phyloP scores from a whole-genome alignment of 2,329 filamentous ascomycete genomes.

The Fusarium clavum region DNA sequence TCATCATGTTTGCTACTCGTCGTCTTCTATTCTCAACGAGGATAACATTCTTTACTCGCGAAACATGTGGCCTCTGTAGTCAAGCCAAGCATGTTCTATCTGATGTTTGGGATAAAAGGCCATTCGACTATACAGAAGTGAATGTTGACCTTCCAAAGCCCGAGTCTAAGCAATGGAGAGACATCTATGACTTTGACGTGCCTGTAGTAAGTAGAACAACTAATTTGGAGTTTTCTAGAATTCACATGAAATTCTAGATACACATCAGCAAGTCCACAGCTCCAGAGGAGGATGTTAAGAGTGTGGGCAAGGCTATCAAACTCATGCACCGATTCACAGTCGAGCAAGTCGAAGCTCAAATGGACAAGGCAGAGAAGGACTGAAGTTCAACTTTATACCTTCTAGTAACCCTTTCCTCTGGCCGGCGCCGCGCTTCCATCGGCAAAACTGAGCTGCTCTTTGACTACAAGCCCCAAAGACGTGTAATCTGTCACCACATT shows the following conservation, averaged over 20 bases:
- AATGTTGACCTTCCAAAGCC: conserved; percentile 78
- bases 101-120: conserved; percentile 72
- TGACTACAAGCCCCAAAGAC: conserved; percentile 59
- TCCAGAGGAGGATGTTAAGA: conserved; percentile 62
- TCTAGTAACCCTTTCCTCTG: conserved; percentile 57
- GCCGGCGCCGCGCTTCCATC: conserved; percentile 54
- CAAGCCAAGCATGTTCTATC: conserved; percentile 76
- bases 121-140: conserved; percentile 76
- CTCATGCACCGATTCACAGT: conserved; percentile 82
- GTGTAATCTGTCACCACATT: conserved; percentile 67
- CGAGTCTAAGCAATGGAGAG: conserved; percentile 73
- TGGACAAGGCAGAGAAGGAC: conserved; percentile 68
- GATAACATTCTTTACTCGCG: conserved; percentile 80
- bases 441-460: conserved; percentile 60
- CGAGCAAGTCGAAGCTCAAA: conserved; percentile 73
- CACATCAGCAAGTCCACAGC: conserved; percentile 70
- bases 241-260: conserved; percentile 57
- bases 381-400: conserved; percentile 4
- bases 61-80: conserved; percentile 77
- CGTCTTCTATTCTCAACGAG: conserved; percentile 67
- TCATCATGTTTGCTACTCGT: conserved; percentile 63
- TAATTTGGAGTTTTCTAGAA: background rate
- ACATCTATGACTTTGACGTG: conserved; percentile 83
- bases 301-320: conserved; percentile 70
- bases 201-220: conserved; percentile 71